These are phyloP conservation scores for Ceratocystis ficicola DNA, from an alignment of 2,329 filamentous ascomycete genomes.

Conservation along the genomic window DNA sequence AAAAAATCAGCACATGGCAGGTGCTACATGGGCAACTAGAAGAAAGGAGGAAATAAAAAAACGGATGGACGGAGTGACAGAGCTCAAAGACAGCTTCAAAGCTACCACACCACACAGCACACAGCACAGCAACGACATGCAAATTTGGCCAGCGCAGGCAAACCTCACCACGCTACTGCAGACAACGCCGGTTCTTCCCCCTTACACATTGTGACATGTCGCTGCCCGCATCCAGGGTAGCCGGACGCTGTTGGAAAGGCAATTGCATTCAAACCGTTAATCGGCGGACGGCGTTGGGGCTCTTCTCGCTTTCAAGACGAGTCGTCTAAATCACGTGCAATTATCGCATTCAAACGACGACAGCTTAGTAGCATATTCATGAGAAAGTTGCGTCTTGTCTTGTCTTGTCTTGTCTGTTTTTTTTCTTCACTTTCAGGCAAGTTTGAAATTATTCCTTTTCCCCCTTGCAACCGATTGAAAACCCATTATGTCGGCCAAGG, in stretches of 20 bases:
- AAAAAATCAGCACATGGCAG: background rate
- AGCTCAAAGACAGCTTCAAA: too few species aligned
- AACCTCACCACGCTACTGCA: background rate
- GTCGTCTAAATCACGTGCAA: constrained; percentile 9
- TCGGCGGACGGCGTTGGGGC: background rate
- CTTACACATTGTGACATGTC: background rate
- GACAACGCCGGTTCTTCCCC: background rate
- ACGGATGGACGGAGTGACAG: background rate
- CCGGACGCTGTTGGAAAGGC: background rate
- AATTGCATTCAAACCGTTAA: background rate
- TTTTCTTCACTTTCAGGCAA: background rate
- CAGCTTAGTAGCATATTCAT: background rate
- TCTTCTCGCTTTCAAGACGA: background rate
- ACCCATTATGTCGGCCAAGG: background rate
- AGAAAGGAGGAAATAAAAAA: constrained; percentile 10
- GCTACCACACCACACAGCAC: too few species aligned
- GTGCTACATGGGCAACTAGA: background rate
- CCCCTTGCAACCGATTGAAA: background rate
- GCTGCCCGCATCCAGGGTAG: background rate
- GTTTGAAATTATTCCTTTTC: background rate
- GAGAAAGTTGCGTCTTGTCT: background rate
- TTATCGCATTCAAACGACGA: background rate
- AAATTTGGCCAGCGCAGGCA: background rate
- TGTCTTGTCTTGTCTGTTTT: background rate
- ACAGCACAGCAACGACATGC: background rate